Evolutionary conservation across 768 basidiomycete species (phyloP).

Genomic region (Xerocomellus intermedius): DNA sequence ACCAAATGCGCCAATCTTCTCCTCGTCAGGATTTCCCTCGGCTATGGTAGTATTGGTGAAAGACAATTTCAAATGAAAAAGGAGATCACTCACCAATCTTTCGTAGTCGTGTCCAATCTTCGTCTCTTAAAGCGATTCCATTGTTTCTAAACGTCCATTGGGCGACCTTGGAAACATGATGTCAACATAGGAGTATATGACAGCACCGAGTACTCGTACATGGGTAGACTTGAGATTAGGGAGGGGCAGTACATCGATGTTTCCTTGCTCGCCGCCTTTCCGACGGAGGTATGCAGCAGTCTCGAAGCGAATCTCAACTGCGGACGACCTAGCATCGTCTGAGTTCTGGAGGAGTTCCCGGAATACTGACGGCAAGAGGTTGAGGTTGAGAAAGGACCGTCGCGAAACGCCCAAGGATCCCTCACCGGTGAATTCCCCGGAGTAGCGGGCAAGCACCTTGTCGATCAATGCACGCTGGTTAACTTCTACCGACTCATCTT

Average conservation of each 20-base stretch:
- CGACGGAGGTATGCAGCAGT: slow-evolving; percentile 35
- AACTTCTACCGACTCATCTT: slow-evolving; percentile 84
- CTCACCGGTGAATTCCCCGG: slow-evolving; percentile 84
- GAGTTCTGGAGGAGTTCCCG: no score
- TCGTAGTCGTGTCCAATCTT: background rate
- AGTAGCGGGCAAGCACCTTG: slow-evolving; percentile 94
- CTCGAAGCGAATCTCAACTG: no score
- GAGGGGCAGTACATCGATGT: slow-evolving; percentile 27
- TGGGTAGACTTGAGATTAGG: slow-evolving; percentile 65
- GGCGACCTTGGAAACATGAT: background rate
- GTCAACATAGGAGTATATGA: background rate
- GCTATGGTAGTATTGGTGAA: background rate
- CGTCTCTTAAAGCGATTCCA: background rate
- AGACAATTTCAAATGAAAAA: background rate
- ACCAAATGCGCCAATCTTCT: slow-evolving; percentile 24
- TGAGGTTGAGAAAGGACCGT: background rate
- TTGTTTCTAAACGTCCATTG: background rate
- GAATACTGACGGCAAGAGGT: no score
- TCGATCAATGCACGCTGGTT: slow-evolving; percentile 98
- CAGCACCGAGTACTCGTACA: slow-evolving; percentile 35
- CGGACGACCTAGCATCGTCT: no score
- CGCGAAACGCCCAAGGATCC: background rate
- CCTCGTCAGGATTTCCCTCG: slow-evolving; percentile 23
- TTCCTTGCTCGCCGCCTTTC: slow-evolving; percentile 6
- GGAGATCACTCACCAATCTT: slow-evolving; percentile 24